A percentile compares a stretch with the other conserved stretches of the same genome.
Conservation (phyloP, 2,329 filamentous ascomycete species). For the Lachnellula hyalina region DNA sequence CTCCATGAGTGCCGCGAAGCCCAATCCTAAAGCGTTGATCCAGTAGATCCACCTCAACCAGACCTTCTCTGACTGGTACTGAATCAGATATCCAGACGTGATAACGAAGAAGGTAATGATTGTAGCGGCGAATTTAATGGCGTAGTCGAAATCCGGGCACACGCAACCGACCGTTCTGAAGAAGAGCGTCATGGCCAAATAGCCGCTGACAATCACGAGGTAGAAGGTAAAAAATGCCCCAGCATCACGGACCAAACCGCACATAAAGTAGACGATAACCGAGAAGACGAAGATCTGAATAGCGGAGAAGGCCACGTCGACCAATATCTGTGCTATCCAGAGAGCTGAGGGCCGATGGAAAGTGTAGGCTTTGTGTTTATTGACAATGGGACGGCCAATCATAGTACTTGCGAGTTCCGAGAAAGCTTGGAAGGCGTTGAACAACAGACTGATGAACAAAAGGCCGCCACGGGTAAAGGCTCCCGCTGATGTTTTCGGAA, state of each 20-base stretch:
- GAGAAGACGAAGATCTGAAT: slow-evolving; percentile 67
- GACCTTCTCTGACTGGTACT: slow-evolving; percentile 67
- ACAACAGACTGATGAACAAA: slow-evolving; percentile 72
- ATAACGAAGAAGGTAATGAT: slow-evolving; percentile 78
- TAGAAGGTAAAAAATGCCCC: slow-evolving; percentile 76
- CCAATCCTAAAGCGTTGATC: slow-evolving; percentile 68
- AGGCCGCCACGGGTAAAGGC: slow-evolving; percentile 79
- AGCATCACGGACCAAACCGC: slow-evolving; percentile 59
- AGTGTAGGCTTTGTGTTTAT: slow-evolving; percentile 78
- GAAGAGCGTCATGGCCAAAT: slow-evolving; percentile 70
- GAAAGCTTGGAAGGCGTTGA: slow-evolving; percentile 86
- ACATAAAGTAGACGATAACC: slow-evolving; percentile 78
- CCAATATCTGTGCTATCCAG: slow-evolving; percentile 77
- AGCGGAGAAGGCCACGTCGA: slow-evolving; percentile 69
- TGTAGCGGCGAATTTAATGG: slow-evolving; percentile 74
- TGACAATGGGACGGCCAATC: slow-evolving; percentile 70
- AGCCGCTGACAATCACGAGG: slow-evolving; percentile 62
- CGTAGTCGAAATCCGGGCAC: slow-evolving; percentile 78
- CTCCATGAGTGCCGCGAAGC: slow-evolving; percentile 75
- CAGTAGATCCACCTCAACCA: slow-evolving; percentile 80
- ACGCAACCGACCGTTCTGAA: slow-evolving; percentile 71
- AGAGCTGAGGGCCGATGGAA: slow-evolving; percentile 78
- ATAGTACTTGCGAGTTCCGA: slow-evolving; percentile 71
- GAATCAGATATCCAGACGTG: slow-evolving; percentile 79
- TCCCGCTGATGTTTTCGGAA: slow-evolving; percentile 59